Conservation (phyloP, 108 stramenopile genomes). For the Seminavis robusta region DNA sequence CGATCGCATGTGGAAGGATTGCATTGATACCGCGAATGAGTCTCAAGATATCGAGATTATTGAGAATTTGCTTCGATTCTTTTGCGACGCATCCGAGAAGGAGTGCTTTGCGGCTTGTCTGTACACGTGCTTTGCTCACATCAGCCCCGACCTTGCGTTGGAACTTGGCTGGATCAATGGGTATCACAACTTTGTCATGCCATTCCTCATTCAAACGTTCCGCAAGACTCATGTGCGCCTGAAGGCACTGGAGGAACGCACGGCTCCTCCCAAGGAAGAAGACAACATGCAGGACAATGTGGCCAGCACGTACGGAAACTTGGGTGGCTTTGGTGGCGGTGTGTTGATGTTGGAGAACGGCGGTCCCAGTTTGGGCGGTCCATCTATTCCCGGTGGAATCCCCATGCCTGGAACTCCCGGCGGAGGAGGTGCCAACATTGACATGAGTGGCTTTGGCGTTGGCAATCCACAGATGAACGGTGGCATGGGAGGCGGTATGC, state of each 20-base stretch:
- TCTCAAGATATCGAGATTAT: slow-evolving; percentile 89
- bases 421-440: slow-evolving; percentile 56
- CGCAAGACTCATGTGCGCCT: slow-evolving; percentile 84
- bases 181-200: slow-evolving; percentile 97
- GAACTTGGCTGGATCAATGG: slow-evolving; percentile 99
- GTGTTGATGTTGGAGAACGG: slow-evolving; percentile 79
- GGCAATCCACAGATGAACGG: slow-evolving; percentile 33
- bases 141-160: slow-evolving; percentile 96
- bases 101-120: slow-evolving; percentile 97
- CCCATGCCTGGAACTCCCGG: slow-evolving; percentile 28
- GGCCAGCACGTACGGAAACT: slow-evolving; percentile 76
- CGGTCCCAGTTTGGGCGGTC: slow-evolving; percentile 17
- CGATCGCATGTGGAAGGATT: slow-evolving; percentile 99
- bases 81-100: slow-evolving; percentile 96
- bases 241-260: slow-evolving; percentile 88
- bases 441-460: slow-evolving; percentile 76
- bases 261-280: slow-evolving; percentile 85
- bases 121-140: slow-evolving; percentile 96
- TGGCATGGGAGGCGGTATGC: slow-evolving; percentile 48
- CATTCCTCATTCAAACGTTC: slow-evolving; percentile 97
- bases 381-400: slow-evolving; percentile 26
- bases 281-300: slow-evolving; percentile 69
- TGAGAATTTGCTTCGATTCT: slow-evolving; percentile 96
- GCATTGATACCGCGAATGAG: slow-evolving; percentile 97
- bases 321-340: slow-evolving; percentile 67